These are phyloP conservation scores for Chlorella sp. DNA, from an alignment of 139 green algal genomes.

Conservation along the genomic window DNA sequence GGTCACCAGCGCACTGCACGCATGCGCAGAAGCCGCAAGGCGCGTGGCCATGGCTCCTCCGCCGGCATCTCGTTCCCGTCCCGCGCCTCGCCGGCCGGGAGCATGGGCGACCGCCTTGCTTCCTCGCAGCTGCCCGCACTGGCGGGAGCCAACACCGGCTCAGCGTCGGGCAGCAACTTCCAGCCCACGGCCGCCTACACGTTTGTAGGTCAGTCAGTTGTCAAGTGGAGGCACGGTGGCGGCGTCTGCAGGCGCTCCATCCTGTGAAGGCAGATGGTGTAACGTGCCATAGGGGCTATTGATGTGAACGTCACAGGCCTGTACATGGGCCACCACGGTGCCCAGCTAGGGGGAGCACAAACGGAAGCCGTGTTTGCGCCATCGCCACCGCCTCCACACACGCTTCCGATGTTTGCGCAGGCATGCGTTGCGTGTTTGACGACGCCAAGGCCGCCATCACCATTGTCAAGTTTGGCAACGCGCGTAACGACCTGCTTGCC, in stretches of 20 bases:
- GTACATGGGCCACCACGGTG: background rate
- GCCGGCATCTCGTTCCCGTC: background rate
- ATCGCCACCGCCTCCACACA: background rate
- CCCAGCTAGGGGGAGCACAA: background rate
- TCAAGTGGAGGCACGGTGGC: too few relatives aligned
- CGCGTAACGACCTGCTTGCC: conserved; percentile 9
- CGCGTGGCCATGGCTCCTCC: background rate
- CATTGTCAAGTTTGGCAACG: conserved; percentile 1
- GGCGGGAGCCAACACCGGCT: too few relatives aligned
- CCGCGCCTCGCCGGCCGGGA: too few relatives aligned
- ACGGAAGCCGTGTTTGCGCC: background rate
- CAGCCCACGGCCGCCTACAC: background rate
- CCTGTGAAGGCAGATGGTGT: too few relatives aligned
- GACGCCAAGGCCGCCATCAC: background rate
- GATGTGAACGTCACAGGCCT: background rate
- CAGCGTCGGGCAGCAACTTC: too few relatives aligned
- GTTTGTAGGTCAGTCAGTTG: background rate
- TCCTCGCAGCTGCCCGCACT: too few relatives aligned
- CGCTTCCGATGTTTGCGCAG: background rate
- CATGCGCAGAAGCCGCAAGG: background rate
- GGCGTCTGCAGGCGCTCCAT: too few relatives aligned
- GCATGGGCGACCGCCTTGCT: too few relatives aligned
- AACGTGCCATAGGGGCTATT: background rate
- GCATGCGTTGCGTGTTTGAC: background rate
- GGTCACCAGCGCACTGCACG: background rate